These are phyloP conservation scores for Cucumis cinereus DNA, from an alignment of 306 rosid species.

Conservation along the genomic window DNA sequence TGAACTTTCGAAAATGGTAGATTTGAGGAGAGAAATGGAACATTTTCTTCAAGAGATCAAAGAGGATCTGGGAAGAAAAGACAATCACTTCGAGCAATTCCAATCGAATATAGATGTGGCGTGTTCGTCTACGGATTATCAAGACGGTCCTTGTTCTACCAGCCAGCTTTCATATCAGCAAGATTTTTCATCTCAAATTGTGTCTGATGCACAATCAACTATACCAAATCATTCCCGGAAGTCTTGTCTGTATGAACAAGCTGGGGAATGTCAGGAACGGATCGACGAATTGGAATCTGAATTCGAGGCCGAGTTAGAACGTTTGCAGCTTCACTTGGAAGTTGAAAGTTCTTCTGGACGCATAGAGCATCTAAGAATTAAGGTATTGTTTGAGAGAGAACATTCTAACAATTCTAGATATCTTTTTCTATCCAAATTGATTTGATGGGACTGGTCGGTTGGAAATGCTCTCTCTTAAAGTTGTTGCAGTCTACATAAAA, in stretches of 20 bases:
- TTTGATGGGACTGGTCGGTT: neutral
- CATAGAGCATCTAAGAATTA: constrained; percentile 17
- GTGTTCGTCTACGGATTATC: constrained; percentile 32
- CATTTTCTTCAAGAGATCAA: constrained; percentile 44
- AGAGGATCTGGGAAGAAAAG: constrained; percentile 33
- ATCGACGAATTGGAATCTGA: constrained; percentile 63
- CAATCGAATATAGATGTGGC: constrained; percentile 25
- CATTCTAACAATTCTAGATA: neutral
- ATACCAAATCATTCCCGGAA: constrained; percentile 16
- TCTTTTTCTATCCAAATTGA: neutral
- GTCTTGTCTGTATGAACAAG: constrained; percentile 15
- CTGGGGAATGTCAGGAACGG: constrained; percentile 25
- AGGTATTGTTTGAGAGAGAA: constrained; percentile 26
- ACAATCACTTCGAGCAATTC: constrained; percentile 12
- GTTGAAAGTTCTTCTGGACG: constrained; percentile 26
- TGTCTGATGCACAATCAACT: constrained; percentile 17
- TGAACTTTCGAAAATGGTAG: constrained; percentile 58
- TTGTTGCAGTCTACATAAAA: neutral
- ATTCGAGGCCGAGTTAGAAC: constrained; percentile 63
- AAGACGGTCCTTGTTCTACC: constrained; percentile 30
- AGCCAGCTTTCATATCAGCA: constrained; percentile 29
- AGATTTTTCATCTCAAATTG: constrained; percentile 12
- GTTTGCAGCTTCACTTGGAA: constrained; percentile 59
- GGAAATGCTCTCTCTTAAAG: neutral
- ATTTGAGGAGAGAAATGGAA: constrained; percentile 67